Percentiles rank a stretch among this genome's conserved stretches.
Conservation (phyloP, 1,284 basidiomycete genomes). For the Phlebopus sp. region DNA sequence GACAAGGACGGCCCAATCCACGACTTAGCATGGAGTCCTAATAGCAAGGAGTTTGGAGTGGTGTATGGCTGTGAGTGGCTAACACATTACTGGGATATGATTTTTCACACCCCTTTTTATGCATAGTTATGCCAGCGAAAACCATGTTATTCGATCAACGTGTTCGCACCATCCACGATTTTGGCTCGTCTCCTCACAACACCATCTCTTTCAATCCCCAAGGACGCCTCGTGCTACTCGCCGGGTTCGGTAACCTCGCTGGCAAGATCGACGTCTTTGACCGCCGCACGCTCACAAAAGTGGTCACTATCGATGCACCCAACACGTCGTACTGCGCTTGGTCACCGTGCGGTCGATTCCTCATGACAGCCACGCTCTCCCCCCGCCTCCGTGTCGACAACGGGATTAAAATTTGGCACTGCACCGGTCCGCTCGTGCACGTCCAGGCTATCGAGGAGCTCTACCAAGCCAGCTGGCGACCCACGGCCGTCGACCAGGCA, state of each 20-base stretch:
- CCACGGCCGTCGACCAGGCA: conserved; percentile 61
- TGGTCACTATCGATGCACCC: conserved; percentile 86
- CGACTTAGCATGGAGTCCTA: conserved; percentile 97
- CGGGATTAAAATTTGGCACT: conserved; percentile 95
- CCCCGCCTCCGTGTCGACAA: conserved; percentile 96
- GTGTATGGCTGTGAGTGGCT: conserved; percentile 86
- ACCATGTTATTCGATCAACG: conserved; percentile 89
- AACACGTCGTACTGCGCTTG: conserved; percentile 95
- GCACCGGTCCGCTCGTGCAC: conserved; percentile 82
- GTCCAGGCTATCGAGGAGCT: conserved; percentile 77
- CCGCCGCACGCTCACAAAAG: conserved; percentile 80
- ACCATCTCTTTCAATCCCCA: conserved; percentile 96
- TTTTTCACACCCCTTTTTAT: conserved; percentile 3
- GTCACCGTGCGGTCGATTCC: conserved; percentile 91
- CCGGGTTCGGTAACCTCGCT: conserved; percentile 95
- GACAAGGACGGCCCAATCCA: conserved; percentile 99
- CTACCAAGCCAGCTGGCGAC: conserved; percentile 88
- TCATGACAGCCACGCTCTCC: conserved; percentile 92
- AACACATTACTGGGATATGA: neutral
- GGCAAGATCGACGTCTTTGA: conserved; percentile 94
- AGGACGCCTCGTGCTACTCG: conserved; percentile 80
- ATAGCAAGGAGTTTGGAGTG: conserved; percentile 94
- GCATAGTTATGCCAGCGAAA: conserved; percentile 90
- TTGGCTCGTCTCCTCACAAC: conserved; percentile 87
- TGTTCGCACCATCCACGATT: conserved; percentile 86